A percentile compares a stretch with the other conserved stretches of the same genome.
phyloP scores from a whole-genome alignment of 2,329 filamentous ascomycete species.

The Clarireedia hainanense region DNA sequence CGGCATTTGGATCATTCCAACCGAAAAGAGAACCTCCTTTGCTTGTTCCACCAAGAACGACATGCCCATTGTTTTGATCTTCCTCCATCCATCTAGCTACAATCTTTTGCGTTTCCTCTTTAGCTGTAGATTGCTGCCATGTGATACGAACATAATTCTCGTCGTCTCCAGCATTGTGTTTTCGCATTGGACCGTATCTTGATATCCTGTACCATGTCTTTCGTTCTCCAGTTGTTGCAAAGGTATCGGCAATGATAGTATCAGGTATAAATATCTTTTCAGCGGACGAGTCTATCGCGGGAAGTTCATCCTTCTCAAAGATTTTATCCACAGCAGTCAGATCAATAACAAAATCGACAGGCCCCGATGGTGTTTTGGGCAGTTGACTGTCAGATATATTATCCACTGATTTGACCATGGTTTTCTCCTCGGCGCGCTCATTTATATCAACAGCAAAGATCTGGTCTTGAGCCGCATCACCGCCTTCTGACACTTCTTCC shows the following conservation, averaged over 20 bases:
- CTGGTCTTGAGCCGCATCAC: conserved; percentile 11
- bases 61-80: conserved; percentile 47
- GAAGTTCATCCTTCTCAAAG: conserved; percentile 18
- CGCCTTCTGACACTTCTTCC: conserved; percentile 23
- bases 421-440: neutral
- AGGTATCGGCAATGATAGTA: conserved; percentile 37
- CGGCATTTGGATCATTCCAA: conserved; percentile 47
- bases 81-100: conserved; percentile 61
- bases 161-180: conserved; percentile 48
- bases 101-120: conserved; percentile 46
- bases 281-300: conserved; percentile 10
- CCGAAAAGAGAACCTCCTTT: conserved; percentile 48
- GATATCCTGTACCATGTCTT: conserved; percentile 60
- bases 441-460: neutral
- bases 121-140: conserved; percentile 49
- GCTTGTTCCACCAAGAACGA: conserved; percentile 37
- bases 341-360: conserved; percentile 22
- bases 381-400: neutral
- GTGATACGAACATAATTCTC: conserved; percentile 52
- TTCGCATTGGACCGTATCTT: conserved; percentile 49
- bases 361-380: conserved; percentile 11
- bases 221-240: conserved; percentile 47
- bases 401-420: neutral
- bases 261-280: conserved; percentile 26
- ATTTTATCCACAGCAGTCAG: conserved; percentile 21